A percentile compares a stretch with the other conserved stretches of the same genome.
These are phyloP conservation scores for Psophocarpus tetragonolobus DNA, from an alignment of 306 rosid genomes.

Conservation along the genomic window DNA sequence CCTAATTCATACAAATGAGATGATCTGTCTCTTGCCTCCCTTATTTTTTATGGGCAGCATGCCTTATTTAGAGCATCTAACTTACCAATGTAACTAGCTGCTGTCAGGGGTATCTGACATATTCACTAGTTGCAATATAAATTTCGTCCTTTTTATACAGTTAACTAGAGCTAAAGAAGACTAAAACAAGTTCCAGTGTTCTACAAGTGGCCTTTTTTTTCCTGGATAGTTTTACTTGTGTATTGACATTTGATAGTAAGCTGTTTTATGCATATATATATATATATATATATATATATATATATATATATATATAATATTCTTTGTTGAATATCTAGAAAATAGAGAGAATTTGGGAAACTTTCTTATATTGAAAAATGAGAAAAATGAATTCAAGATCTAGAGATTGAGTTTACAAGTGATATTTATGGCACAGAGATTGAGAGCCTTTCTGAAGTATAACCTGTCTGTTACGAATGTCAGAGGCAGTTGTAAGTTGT, in stretches of 20 bases:
- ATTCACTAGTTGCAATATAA: not conserved
- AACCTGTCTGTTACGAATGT: not conserved
- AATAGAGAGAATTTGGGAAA: not conserved
- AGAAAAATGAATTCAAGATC: not conserved
- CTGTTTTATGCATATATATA: not conserved
- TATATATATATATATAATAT: too few species aligned
- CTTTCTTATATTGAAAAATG: not conserved
- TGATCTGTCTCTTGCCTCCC: not conserved
- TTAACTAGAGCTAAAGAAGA: not conserved
- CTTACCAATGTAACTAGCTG: not conserved
- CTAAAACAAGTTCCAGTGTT: not conserved
- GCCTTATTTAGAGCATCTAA: not conserved
- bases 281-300: too few species aligned
- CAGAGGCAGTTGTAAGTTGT: not conserved
- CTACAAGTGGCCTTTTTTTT: conserved; percentile 7
- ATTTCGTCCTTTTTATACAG: conserved; percentile 5
- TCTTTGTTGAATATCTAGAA: not conserved
- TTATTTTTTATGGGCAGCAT: not conserved
- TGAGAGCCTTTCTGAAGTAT: not conserved
- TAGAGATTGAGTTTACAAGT: not conserved
- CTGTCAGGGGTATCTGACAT: not conserved
- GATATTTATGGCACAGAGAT: not conserved
- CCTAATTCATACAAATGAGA: not conserved
- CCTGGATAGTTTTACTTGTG: not conserved
- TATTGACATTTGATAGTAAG: conserved; percentile 3